A percentile compares a stretch with the other conserved stretches of the same genome.
phyloP scores from a whole-genome alignment of 805 yeast genomes.

The Candida sakaeoensis region DNA sequence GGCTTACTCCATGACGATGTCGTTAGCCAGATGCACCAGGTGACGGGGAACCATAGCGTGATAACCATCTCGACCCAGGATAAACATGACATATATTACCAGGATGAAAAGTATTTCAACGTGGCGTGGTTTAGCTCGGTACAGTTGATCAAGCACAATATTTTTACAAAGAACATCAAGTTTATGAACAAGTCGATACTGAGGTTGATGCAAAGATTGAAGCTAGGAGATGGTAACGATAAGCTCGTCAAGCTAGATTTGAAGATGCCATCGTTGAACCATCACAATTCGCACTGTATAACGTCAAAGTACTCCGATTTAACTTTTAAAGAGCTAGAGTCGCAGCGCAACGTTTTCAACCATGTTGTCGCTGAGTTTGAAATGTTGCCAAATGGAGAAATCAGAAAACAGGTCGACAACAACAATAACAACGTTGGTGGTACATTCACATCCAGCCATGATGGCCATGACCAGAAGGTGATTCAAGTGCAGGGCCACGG shows the following conservation, averaged over 20 bases:
- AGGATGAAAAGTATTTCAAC: slow-evolving; percentile 28
- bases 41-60: neutral
- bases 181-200: slow-evolving; percentile 23
- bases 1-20: slow-evolving; percentile 10
- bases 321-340: slow-evolving; percentile 1
- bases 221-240: neutral
- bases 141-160: slow-evolving; percentile 17
- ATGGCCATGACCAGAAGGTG: neutral
- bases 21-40: neutral
- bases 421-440: neutral
- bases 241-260: slow-evolving; percentile 14
- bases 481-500: neutral
- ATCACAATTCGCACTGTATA: slow-evolving; percentile 18
- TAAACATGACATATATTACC: slow-evolving; percentile 26
- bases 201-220: slow-evolving; percentile 16
- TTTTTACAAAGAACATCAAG: slow-evolving; percentile 18
- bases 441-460: too few relatives aligned
- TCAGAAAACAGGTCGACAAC: neutral
- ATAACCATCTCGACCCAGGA: slow-evolving; percentile 22
- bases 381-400: slow-evolving; percentile 1
- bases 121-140: slow-evolving; percentile 11
- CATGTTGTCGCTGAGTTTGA: neutral
- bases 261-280: slow-evolving; percentile 28
- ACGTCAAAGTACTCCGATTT: slow-evolving; percentile 12
- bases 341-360: too few relatives aligned